Percentiles rank a stretch among this genome's conserved stretches.
These are phyloP conservation scores for Thalassiosira mediterranea DNA, from an alignment of 352 stramenopile genomes.

Conservation along the genomic window DNA sequence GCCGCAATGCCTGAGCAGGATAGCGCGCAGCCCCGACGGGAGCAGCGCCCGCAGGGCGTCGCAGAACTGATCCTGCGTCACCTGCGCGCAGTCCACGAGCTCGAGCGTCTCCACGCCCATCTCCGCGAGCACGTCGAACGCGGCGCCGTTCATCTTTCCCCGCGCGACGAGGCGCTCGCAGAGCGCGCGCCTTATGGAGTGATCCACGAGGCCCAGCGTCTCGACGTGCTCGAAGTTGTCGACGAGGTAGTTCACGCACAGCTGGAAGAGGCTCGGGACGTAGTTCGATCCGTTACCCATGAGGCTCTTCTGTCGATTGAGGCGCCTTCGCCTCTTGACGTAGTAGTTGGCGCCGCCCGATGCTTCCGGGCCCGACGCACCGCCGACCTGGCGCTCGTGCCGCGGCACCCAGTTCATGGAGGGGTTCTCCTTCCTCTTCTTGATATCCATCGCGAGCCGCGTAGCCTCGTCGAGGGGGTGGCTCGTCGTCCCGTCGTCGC, in stretches of 20 bases:
- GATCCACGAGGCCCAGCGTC: constrained; percentile 70
- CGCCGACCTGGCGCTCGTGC: constrained; percentile 9
- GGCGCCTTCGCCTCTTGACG: constrained; percentile 59
- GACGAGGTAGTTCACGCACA: constrained; percentile 77
- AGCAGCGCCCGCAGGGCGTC: constrained; percentile 51
- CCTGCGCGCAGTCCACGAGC: constrained; percentile 68
- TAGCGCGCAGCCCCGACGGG: constrained; percentile 51
- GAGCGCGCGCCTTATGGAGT: constrained; percentile 61
- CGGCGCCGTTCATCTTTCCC: constrained; percentile 67
- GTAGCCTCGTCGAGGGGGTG: constrained; percentile 72
- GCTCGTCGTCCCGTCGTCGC: constrained; percentile 32
- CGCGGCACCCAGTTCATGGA: constrained; percentile 67
- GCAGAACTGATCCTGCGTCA: constrained; percentile 68
- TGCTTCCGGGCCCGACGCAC: constrained; percentile 2
- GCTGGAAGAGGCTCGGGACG: constrained; percentile 63
- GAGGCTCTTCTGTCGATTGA: constrained; percentile 49
- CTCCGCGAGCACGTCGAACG: constrained; percentile 72
- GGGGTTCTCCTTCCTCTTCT: constrained; percentile 60
- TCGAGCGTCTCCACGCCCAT: constrained; percentile 71
- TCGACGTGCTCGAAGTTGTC: constrained; percentile 82
- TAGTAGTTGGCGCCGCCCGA: constrained; percentile 47
- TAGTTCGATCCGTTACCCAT: constrained; percentile 34
- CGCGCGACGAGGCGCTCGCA: constrained; percentile 62
- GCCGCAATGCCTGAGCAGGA: constrained; percentile 71
- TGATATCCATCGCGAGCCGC: constrained; percentile 48